phyloP scores from a whole-genome alignment of 768 basidiomycete species.

The Leccinum subgranulosum region DNA sequence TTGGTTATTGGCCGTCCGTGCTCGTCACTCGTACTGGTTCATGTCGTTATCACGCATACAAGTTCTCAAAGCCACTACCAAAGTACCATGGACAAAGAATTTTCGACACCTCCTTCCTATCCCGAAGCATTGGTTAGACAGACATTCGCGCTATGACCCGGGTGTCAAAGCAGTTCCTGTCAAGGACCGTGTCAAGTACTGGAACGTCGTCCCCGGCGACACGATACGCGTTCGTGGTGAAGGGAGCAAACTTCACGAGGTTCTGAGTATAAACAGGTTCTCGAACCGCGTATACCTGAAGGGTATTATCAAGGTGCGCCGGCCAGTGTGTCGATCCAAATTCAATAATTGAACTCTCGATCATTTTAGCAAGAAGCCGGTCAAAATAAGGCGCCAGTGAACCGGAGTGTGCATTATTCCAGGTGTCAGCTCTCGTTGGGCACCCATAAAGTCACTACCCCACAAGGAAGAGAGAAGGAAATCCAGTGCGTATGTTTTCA shows the following conservation, averaged over 20 bases:
- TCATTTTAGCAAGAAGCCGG: conserved; percentile 15
- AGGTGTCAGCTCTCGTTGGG: conserved; percentile 76
- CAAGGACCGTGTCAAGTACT: conserved; percentile 73
- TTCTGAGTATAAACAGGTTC: conserved; percentile 69
- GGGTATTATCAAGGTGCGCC: conserved; percentile 33
- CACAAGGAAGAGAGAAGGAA: conserved; percentile 33
- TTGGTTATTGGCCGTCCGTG: not conserved
- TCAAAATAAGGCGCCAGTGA: conserved; percentile 23
- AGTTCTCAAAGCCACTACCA: conserved; percentile 48
- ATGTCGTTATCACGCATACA: conserved; percentile 35
- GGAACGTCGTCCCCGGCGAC: conserved; percentile 89
- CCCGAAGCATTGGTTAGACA: conserved; percentile 52
- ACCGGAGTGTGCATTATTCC: conserved; percentile 63
- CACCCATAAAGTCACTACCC: conserved; percentile 42
- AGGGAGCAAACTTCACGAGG: conserved; percentile 60
- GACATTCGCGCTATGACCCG: conserved; percentile 41
- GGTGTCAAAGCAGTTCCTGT: conserved; percentile 53
- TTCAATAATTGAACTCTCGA: not conserved
- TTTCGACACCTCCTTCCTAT: conserved; percentile 64
- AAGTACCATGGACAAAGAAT: conserved; percentile 56
- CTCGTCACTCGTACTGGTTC: not conserved
- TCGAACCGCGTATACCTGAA: conserved; percentile 66
- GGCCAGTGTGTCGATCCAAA: not conserved
- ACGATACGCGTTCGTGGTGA: conserved; percentile 69
- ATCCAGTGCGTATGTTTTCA: conserved; percentile 41